These are phyloP conservation scores for Eutrema heterophyllum DNA, from an alignment of 345 rosid genomes.

Conservation along the genomic window DNA sequence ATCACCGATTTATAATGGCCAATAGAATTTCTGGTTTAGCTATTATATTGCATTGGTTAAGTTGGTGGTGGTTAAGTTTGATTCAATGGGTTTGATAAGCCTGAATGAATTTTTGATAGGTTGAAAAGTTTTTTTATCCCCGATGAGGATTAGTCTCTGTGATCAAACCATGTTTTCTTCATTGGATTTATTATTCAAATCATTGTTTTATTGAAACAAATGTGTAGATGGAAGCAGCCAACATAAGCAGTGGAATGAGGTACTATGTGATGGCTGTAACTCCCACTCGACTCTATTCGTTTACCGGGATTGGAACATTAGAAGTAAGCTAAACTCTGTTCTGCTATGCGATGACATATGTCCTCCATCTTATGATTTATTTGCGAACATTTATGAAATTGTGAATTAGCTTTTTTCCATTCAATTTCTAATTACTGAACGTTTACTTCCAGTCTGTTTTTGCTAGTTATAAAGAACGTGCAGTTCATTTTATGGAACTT, in stretches of 20 bases:
- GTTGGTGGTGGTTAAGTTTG: background rate
- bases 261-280: conserved; percentile 99
- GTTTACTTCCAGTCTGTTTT: conserved; percentile 67
- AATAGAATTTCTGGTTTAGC: background rate
- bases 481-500: conserved; percentile 98
- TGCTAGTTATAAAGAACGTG: conserved; percentile 82
- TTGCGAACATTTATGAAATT: background rate
- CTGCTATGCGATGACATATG: background rate
- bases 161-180: background rate
- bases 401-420: background rate
- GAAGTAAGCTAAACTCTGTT: conserved; percentile 58
- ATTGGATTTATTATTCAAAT: background rate
- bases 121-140: background rate
- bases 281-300: conserved; percentile 94
- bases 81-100: background rate
- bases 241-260: conserved; percentile 61
- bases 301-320: conserved; percentile 84
- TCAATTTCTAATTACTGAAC: background rate
- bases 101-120: background rate
- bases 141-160: background rate
- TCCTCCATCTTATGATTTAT: background rate
- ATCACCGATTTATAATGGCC: background rate
- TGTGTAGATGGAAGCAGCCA: conserved; percentile 90
- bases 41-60: background rate
- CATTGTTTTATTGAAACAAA: conserved; percentile 15